Evolutionary conservation across 2,329 filamentous ascomycete genomes (phyloP).

Genomic region (Ceratocystis cacaofunesta): DNA sequence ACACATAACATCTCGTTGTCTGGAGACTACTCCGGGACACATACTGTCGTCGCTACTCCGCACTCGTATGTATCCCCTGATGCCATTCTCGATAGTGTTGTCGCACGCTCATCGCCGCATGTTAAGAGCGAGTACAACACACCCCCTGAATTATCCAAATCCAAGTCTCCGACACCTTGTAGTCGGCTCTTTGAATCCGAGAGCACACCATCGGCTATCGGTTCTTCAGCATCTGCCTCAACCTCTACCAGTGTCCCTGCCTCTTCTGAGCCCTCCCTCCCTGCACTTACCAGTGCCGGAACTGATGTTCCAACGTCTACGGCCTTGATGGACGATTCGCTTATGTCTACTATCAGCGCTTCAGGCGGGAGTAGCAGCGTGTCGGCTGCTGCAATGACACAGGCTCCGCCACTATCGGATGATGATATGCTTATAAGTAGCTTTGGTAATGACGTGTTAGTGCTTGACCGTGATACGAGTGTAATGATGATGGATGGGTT

Average conservation of each 20-base stretch:
- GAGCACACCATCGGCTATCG: conserved; percentile 20
- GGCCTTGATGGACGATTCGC: conserved; percentile 15
- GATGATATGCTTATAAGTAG: conserved; percentile 33
- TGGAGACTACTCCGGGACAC: conserved; percentile 7
- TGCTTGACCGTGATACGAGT: conserved; percentile 32
- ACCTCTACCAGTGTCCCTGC: not conserved
- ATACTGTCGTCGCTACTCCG: conserved; percentile 21
- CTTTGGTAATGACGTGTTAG: conserved; percentile 31
- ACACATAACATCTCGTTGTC: conserved; percentile 18
- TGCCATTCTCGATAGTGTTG: conserved; percentile 27
- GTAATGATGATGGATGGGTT: conserved; percentile 40
- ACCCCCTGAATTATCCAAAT: conserved; percentile 45
- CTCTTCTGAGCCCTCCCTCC: conserved; percentile 30
- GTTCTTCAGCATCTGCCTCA: conserved; percentile 14
- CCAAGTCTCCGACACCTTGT: conserved; percentile 39
- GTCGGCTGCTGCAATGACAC: not conserved
- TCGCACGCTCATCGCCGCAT: conserved; percentile 22
- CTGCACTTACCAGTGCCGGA: conserved; percentile 41
- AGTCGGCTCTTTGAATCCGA: conserved; percentile 35
- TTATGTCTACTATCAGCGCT: conserved; percentile 22
- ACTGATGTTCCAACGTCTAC: conserved; percentile 31
- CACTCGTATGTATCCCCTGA: conserved; percentile 35
- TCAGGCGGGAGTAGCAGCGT: conserved; percentile 21
- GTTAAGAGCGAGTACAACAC: conserved; percentile 39
- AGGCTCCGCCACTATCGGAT: not conserved